phyloP scores from a whole-genome alignment of 345 rosid species.

The Euphorbia lathyris region DNA sequence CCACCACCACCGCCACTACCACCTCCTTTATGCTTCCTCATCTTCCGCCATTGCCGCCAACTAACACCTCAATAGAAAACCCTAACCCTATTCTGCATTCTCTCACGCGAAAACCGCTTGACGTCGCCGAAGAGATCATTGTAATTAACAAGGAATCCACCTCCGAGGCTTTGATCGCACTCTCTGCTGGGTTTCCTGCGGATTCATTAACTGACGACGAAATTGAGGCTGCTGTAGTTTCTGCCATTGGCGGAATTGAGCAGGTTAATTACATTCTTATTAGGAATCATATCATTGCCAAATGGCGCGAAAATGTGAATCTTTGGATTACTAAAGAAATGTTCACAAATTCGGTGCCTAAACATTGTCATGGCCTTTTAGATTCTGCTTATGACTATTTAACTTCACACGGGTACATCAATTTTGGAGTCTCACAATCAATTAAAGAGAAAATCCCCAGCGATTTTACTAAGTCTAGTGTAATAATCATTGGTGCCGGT shows the following conservation, averaged over 20 bases:
- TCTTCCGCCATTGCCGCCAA: slow-evolving; percentile 20
- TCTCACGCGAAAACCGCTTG: slow-evolving; percentile 17
- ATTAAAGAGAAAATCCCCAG: slow-evolving; percentile 62
- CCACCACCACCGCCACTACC: slow-evolving; percentile 16
- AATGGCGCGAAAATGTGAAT: slow-evolving; percentile 76
- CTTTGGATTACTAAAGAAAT: slow-evolving; percentile 76
- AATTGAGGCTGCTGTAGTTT: slow-evolving; percentile 74
- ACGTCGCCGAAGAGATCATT: slow-evolving; percentile 77
- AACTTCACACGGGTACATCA: slow-evolving; percentile 72
- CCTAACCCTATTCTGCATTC: slow-evolving; percentile 30
- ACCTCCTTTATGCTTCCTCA: slow-evolving; percentile 39
- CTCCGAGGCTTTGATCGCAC: slow-evolving; percentile 76
- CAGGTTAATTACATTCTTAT: slow-evolving; percentile 94
- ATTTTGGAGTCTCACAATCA: slow-evolving; percentile 79
- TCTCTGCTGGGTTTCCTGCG: slow-evolving; percentile 92
- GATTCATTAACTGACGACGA: slow-evolving; percentile 89
- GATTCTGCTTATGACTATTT: slow-evolving; percentile 80
- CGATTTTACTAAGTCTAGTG: slow-evolving; percentile 49
- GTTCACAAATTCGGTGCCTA: slow-evolving; percentile 60
- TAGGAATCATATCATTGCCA: slow-evolving; percentile 80
- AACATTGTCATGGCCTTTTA: slow-evolving; percentile 61
- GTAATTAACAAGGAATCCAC: slow-evolving; percentile 91
- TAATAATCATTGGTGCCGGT: slow-evolving; percentile 84
- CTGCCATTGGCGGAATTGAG: slow-evolving; percentile 82
- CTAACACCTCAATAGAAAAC: slow-evolving; percentile 2